Percentiles rank a stretch among this genome's conserved stretches.
These are phyloP conservation scores for Haberlea rhodopensis DNA, from an alignment of 257 asterid species.

Conservation along the genomic window DNA sequence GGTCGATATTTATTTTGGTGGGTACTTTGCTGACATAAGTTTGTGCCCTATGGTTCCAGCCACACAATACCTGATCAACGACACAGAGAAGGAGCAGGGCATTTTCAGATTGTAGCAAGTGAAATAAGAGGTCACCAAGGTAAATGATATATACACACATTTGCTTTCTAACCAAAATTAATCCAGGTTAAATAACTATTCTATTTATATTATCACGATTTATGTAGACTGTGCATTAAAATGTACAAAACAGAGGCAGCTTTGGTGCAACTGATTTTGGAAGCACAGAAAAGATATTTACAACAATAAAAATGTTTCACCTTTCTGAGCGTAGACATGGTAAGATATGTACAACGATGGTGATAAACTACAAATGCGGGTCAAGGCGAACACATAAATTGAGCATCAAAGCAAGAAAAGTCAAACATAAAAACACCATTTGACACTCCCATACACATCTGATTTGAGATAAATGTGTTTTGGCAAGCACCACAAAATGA, in stretches of 20 bases:
- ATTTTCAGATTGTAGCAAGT: slow-evolving; percentile 13
- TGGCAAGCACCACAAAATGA: not conserved
- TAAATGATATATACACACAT: not conserved
- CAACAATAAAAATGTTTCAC: too few species aligned
- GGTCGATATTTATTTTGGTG: slow-evolving; percentile 52
- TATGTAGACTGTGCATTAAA: not conserved
- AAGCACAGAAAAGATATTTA: slow-evolving; percentile 2
- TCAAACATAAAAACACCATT: too few species aligned
- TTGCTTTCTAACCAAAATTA: not conserved
- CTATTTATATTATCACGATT: not conserved
- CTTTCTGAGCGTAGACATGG: not conserved
- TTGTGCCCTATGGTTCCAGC: slow-evolving; percentile 83
- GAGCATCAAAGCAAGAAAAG: too few species aligned
- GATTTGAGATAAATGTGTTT: not conserved
- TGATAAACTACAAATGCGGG: not conserved
- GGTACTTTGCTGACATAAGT: slow-evolving; percentile 75
- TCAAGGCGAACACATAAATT: not conserved
- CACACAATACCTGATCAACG: slow-evolving; percentile 58
- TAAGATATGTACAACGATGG: not conserved
- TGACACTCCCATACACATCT: not conserved
- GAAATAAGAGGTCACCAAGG: slow-evolving; percentile 2
- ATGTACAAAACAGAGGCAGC: not conserved
- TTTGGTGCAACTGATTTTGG: too few species aligned
- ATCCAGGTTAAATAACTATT: not conserved
- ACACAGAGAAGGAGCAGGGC: slow-evolving; percentile 18